A percentile compares a stretch with the other conserved stretches of the same genome.
Conservation (phyloP, 345 rosid genomes). For the Eucalyptus cladocalyx region DNA sequence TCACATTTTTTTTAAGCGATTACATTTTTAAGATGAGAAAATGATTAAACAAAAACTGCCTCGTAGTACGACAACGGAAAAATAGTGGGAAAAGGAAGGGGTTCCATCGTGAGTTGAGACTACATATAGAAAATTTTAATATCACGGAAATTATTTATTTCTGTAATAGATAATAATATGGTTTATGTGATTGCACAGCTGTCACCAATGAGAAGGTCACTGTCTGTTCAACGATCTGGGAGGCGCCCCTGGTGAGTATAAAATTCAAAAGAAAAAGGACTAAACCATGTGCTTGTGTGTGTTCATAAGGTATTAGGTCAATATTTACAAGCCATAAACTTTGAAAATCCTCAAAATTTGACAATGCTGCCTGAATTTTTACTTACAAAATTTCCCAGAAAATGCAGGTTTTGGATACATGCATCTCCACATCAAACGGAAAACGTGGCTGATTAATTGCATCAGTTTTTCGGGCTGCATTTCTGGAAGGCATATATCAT, state of each 20-base stretch:
- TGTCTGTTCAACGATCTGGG: background rate
- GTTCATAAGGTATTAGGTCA: background rate
- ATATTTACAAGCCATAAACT: background rate
- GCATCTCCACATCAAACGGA: background rate
- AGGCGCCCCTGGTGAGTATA: background rate
- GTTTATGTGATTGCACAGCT: background rate
- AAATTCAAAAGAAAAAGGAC: no score
- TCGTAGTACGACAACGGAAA: background rate
- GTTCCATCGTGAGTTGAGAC: background rate
- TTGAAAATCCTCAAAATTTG: background rate
- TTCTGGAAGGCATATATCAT: background rate
- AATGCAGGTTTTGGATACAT: background rate
- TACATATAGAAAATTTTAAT: background rate
- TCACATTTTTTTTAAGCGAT: background rate
- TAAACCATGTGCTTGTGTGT: background rate
- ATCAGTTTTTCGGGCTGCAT: background rate
- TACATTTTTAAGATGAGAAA: background rate
- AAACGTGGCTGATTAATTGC: background rate
- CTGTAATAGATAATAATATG: background rate
- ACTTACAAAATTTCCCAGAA: background rate
- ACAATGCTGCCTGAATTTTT: background rate
- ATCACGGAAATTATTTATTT: background rate
- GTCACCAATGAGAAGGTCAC: background rate
- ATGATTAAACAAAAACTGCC: background rate
- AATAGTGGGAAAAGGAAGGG: background rate